Percentiles rank a stretch among this genome's conserved stretches.
These are phyloP conservation scores for Solanum gracilifrons DNA, from an alignment of 257 asterid species.

Conservation along the genomic window DNA sequence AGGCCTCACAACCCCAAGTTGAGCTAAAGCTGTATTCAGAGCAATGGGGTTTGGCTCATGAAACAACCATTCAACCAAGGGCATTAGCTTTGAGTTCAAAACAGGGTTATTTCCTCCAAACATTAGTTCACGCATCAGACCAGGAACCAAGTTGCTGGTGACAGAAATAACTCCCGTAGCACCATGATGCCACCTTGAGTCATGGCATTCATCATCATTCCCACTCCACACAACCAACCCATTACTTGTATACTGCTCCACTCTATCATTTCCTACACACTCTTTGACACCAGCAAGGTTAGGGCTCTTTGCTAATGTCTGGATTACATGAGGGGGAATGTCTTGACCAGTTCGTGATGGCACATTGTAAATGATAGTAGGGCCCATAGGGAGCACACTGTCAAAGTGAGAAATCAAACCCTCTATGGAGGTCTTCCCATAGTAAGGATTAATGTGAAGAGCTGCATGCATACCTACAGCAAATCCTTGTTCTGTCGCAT, in stretches of 20 bases:
- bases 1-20: conserved; percentile 81
- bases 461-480: conserved; percentile 96
- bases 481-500: conserved; percentile 89
- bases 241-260: conserved; percentile 40
- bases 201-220: conserved; percentile 77
- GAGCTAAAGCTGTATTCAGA: conserved; percentile 76
- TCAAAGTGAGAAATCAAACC: conserved; percentile 71
- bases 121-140: conserved; percentile 64
- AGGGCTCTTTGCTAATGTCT: conserved; percentile 26
- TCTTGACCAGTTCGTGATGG: conserved; percentile 90
- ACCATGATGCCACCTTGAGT: conserved; percentile 69
- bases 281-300: conserved; percentile 83
- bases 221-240: conserved; percentile 83
- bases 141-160: conserved; percentile 75
- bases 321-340: conserved; percentile 51
- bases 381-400: conserved; percentile 78
- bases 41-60: conserved; percentile 69
- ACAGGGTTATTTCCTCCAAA: conserved; percentile 47
- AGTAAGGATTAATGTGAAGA: conserved; percentile 84
- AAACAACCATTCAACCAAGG: conserved; percentile 64
- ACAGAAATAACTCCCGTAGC: conserved; percentile 76
- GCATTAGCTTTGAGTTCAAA: conserved; percentile 45
- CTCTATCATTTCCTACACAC: conserved; percentile 64
- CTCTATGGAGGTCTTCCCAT: conserved; percentile 73
- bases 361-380: conserved; percentile 74